Evolutionary conservation across 2,329 filamentous ascomycete species (phyloP).

Genomic region (Diplodia corticola): DNA sequence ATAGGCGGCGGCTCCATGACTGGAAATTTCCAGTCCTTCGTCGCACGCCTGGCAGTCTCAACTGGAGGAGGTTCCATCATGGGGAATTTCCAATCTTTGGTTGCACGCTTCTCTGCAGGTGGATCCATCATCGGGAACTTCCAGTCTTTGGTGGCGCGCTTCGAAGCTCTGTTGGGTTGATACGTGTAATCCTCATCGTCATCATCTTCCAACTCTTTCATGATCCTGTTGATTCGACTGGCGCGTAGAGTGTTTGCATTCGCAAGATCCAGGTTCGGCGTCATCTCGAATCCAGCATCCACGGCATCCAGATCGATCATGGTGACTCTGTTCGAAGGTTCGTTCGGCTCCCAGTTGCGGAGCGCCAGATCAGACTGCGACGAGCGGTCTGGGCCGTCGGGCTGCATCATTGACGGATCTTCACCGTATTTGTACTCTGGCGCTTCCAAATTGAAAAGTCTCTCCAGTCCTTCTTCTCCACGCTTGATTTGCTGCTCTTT

Average conservation of each 20-base stretch:
- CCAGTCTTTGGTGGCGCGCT: slow-evolving; percentile 55
- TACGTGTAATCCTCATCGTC: slow-evolving; percentile 37
- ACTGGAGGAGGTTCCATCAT: slow-evolving; percentile 35
- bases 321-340: slow-evolving; percentile 50
- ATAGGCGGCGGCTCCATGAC: slow-evolving; percentile 25
- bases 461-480: slow-evolving; percentile 57
- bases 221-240: slow-evolving; percentile 52
- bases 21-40: slow-evolving; percentile 52
- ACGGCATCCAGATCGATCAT: slow-evolving; percentile 61
- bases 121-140: slow-evolving; percentile 51
- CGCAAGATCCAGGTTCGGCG: slow-evolving; percentile 44
- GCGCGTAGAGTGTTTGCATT: slow-evolving; percentile 59
- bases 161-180: slow-evolving; percentile 26
- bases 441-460: slow-evolving; percentile 57
- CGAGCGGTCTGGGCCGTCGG: slow-evolving; percentile 26
- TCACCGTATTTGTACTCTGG: slow-evolving; percentile 59
- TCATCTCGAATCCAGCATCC: slow-evolving; percentile 36
- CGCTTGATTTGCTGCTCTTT: slow-evolving; percentile 59
- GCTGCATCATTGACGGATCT: neutral
- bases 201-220: slow-evolving; percentile 44
- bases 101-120: slow-evolving; percentile 39
- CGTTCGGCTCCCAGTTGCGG: slow-evolving; percentile 43
- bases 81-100: slow-evolving; percentile 59
- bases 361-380: slow-evolving; percentile 52
- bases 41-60: slow-evolving; percentile 34